A percentile compares a stretch with the other conserved stretches of the same genome.
phyloP scores from a whole-genome alignment of 345 rosid genomes.

The Gossypium longicalyx region DNA sequence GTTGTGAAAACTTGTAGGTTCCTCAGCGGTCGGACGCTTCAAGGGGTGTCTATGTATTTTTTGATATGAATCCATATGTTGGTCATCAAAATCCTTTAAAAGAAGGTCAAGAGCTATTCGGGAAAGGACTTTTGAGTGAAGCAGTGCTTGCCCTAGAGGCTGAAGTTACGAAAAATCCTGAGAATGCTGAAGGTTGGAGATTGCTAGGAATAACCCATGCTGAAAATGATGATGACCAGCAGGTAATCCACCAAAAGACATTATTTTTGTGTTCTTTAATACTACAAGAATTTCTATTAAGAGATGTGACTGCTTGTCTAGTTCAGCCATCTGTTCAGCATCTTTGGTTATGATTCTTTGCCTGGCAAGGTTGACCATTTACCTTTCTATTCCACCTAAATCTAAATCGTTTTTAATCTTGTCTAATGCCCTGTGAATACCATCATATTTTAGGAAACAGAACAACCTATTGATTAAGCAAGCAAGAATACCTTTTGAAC shows the following conservation, averaged over 20 bases:
- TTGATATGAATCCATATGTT: conserved; percentile 98
- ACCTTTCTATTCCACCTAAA: no score
- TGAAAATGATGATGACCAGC: conserved; percentile 99
- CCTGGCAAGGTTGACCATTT: no score
- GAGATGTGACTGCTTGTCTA: no score
- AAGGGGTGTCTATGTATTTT: conserved; percentile 87
- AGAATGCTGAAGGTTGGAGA: conserved; percentile 99
- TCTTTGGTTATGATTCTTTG: no score
- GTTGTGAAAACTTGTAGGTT: conserved; percentile 42
- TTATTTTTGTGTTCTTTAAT: no score
- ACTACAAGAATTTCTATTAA: no score
- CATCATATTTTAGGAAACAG: no score
- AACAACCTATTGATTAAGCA: no score
- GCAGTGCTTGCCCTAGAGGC: conserved; percentile 99
- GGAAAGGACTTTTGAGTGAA: conserved; percentile 80
- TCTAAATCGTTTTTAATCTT: no score
- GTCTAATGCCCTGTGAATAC: no score
- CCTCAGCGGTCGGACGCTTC: conserved; percentile 55
- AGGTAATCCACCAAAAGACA: conserved; percentile 40
- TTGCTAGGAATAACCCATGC: conserved; percentile 98
- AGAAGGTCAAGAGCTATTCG: conserved; percentile 94
- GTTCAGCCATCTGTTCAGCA: no score
- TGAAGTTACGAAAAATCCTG: conserved; percentile 94
- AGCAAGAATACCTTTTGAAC: no score
- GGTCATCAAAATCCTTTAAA: conserved; percentile 95